Conservation (phyloP, 2,329 filamentous ascomycete species). For the Botrytis deweyae region DNA sequence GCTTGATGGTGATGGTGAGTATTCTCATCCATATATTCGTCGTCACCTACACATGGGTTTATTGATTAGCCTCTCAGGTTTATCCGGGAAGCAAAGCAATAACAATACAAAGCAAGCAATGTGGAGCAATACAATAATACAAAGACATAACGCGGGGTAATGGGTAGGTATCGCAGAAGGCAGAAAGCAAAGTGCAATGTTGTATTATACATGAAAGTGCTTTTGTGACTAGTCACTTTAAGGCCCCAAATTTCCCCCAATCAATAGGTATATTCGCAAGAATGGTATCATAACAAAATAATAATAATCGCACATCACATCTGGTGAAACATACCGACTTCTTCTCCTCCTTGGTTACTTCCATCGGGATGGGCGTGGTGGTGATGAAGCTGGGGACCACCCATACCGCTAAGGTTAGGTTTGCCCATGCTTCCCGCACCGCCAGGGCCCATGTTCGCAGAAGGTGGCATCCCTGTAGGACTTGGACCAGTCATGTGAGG, state of each 20-base stretch:
- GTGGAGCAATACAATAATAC: constrained; percentile 33
- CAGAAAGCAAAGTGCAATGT: constrained; percentile 38
- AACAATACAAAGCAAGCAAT: constrained; percentile 26
- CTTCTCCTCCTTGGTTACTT: constrained; percentile 64
- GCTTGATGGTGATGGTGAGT: constrained; percentile 67
- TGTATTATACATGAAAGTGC: constrained; percentile 41
- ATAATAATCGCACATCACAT: constrained; percentile 55
- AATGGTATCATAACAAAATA: constrained; percentile 39
- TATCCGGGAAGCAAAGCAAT: constrained; percentile 34
- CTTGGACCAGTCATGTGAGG: constrained; percentile 64
- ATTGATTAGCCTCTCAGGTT: constrained; percentile 39
- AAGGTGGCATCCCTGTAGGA: constrained; percentile 62
- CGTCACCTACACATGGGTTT: constrained; percentile 51
- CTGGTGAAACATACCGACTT: constrained; percentile 95
- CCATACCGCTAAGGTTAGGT: constrained; percentile 66
- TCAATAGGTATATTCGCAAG: constrained; percentile 35
- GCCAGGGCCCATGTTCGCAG: constrained; percentile 60
- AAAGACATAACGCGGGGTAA: constrained; percentile 36
- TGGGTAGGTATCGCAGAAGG: constrained; percentile 33
- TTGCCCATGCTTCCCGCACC: constrained; percentile 60
- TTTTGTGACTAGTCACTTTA: constrained; percentile 30
- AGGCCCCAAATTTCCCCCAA: constrained; percentile 26
- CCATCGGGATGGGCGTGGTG: constrained; percentile 72
- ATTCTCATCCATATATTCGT: constrained; percentile 62
- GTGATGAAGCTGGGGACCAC: constrained; percentile 61